A percentile compares a stretch with the other conserved stretches of the same genome.
Conservation (phyloP, 345 rosid species). For the Brassica nigra region DNA sequence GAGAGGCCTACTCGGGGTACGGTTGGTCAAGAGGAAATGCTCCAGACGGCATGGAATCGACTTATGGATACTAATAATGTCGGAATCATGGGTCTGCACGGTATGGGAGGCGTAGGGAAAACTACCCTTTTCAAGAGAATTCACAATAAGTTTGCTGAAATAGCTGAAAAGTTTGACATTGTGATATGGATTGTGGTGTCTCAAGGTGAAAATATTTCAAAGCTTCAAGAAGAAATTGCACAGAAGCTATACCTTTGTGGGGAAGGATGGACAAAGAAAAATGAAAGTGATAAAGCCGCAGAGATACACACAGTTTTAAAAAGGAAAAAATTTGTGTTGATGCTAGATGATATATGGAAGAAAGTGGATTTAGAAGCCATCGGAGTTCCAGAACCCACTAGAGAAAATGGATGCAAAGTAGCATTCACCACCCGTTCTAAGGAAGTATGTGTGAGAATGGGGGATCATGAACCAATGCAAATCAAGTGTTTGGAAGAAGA, state of each 20-base stretch:
- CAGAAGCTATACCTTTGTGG: background rate
- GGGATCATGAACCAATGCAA: slow-evolving; percentile 3
- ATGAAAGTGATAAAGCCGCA: background rate
- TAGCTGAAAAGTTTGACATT: background rate
- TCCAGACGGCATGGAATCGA: slow-evolving; percentile 18
- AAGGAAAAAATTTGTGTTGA: background rate
- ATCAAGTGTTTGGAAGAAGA: background rate
- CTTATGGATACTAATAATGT: background rate
- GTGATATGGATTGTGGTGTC: slow-evolving; percentile 35
- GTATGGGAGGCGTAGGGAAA: slow-evolving; percentile 41
- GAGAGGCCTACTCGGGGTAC: background rate
- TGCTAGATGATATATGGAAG: slow-evolving; percentile 34
- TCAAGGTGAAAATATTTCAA: background rate
- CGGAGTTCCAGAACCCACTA: slow-evolving; percentile 2
- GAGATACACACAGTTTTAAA: background rate
- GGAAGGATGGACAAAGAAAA: background rate
- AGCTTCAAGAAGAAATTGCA: slow-evolving; percentile 29
- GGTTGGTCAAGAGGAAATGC: slow-evolving; percentile 25
- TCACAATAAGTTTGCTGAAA: slow-evolving; percentile 4
- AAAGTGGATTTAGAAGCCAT: background rate
- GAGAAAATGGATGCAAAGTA: slow-evolving; percentile 20
- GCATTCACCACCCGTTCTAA: slow-evolving; percentile 22
- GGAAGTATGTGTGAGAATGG: slow-evolving; percentile 16
- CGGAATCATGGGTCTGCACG: slow-evolving; percentile 23
- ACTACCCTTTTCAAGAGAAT: slow-evolving; percentile 38